These are phyloP conservation scores for Pythium coloratum DNA, from an alignment of 352 stramenopile genomes.

Conservation along the genomic window DNA sequence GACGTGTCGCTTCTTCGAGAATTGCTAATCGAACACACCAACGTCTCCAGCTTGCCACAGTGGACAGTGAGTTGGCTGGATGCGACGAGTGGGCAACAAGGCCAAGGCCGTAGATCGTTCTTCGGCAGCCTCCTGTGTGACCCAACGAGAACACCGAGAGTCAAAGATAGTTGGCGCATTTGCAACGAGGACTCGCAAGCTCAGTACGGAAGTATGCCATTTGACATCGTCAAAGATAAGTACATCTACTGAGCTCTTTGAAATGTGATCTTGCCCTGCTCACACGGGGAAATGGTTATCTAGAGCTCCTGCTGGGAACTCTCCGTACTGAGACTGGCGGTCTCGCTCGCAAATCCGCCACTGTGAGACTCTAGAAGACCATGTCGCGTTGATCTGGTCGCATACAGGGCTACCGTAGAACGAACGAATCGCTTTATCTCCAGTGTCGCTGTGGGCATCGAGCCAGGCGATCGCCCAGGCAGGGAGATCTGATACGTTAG, in stretches of 20 bases:
- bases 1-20: neutral
- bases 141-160: neutral
- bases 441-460: neutral
- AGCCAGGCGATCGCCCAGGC: constrained; percentile 8
- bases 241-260: neutral
- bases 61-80: constrained; percentile 8
- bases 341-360: constrained; percentile 8
- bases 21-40: constrained; percentile 19
- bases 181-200: neutral
- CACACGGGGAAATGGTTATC: neutral
- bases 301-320: neutral
- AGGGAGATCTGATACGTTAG: constrained; percentile 8
- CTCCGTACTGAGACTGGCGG: neutral
- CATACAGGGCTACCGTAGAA: constrained; percentile 19
- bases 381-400: neutral
- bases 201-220: neutral
- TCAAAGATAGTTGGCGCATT: neutral
- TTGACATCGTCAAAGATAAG: constrained; percentile 1
- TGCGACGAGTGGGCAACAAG: neutral
- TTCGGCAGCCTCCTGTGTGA: constrained; percentile 3
- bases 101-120: neutral
- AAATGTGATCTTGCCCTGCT: neutral
- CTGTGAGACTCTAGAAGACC: neutral
- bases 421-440: neutral
- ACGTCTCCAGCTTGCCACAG: neutral